Evolutionary conservation across 192 early-diverging fungal species (phyloP).

Genomic region (Coemansia interrupta): DNA sequence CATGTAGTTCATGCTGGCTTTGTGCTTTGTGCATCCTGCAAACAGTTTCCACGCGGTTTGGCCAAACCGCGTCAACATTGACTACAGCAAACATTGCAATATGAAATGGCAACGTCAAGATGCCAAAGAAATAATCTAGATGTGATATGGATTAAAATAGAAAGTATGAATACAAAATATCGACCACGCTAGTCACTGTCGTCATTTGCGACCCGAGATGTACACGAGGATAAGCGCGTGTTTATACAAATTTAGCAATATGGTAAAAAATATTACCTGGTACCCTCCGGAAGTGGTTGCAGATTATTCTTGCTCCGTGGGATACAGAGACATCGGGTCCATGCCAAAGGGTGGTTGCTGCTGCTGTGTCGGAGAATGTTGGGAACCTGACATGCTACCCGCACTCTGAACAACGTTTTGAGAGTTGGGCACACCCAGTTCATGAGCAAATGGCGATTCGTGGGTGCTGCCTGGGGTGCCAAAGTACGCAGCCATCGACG

Average conservation of each 20-base stretch:
- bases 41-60: no score
- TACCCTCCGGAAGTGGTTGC: background rate
- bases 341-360: background rate
- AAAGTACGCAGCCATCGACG: conserved; percentile 35
- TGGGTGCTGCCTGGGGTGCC: conserved; percentile 9
- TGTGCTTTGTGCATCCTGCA: no score
- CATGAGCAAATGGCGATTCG: conserved; percentile 7
- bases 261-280: background rate
- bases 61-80: no score
- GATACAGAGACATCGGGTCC: background rate
- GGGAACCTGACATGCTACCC: background rate
- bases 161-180: background rate
- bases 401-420: background rate
- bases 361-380: background rate
- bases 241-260: background rate
- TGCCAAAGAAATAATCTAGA: background rate
- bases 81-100: no score
- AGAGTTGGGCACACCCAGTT: background rate
- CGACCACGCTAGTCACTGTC: background rate
- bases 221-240: no score
- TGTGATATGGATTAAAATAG: background rate
- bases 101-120: no score
- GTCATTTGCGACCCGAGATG: no score
- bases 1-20: no score
- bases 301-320: background rate